These are phyloP conservation scores for Combretum micranthum DNA, from an alignment of 345 rosid species.

Conservation along the genomic window DNA sequence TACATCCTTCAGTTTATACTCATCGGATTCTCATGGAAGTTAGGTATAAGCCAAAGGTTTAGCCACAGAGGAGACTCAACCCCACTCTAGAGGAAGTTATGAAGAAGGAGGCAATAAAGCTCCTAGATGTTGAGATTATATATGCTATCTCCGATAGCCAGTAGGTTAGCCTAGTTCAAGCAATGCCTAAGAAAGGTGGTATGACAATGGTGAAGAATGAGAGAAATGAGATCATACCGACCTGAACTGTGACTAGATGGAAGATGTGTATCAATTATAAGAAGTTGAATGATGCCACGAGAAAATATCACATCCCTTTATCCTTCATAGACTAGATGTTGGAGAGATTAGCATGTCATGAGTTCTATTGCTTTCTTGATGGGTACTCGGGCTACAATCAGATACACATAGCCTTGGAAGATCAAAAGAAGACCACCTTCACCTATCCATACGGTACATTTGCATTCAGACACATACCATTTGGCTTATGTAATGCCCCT, in stretches of 20 bases:
- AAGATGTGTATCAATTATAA: too few relatives aligned
- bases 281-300: too few relatives aligned
- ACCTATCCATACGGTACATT: neutral
- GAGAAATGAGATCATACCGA: neutral
- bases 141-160: neutral
- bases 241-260: too few relatives aligned
- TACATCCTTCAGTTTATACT: too few relatives aligned
- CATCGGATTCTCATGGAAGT: too few relatives aligned
- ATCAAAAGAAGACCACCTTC: neutral
- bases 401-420: neutral
- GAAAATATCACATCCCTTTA: too few relatives aligned
- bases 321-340: neutral
- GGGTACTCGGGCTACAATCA: neutral
- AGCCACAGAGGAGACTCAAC: neutral
- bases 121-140: neutral
- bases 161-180: neutral
- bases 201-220: neutral
- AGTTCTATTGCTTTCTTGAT: neutral
- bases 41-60: neutral
- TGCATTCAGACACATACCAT: neutral
- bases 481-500: neutral
- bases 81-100: neutral
- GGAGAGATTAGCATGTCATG: neutral
- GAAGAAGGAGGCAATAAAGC: neutral
- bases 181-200: neutral